Base-by-base conservation (phyloP, 2,329 filamentous ascomycete genomes). In the Aspergillus intermedius region DNA sequence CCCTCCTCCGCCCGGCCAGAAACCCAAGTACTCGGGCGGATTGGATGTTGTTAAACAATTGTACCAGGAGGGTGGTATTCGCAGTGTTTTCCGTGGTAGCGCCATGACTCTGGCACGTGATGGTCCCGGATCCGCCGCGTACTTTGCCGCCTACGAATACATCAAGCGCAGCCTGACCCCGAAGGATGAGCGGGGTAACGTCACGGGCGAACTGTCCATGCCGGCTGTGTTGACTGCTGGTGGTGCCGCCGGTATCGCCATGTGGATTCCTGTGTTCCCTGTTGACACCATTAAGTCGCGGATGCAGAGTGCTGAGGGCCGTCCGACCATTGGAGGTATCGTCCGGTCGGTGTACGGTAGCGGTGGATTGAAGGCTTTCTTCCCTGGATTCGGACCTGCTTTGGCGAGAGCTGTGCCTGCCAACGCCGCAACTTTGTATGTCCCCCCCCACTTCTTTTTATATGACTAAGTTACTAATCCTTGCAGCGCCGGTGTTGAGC, bases 251-350 rank as follows among this genome's bases (percentile, higher is more conserved):
- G 93, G 93, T 64, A 82, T 98, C 22, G 93, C 93, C 54, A 98
- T 98, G 93, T 98, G 93, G 93, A 93, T 96, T 58, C 91, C 93
- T 47, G 91, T 98, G 39, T 98, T 98, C 80, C 93, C 93, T 19
- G 80, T 98, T 55, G 93, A 98, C 65, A 98, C 93, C 0, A 84
- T 98, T 74, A 98, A 98, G 81, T 91, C 86, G 55, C 79, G 91
- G 34, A 74, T 98, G 66, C 93, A 98, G 78, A 95, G 88, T 40
- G 89, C 89, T 39, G 87, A 93, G 63, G 90, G 89, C 44, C 86
- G 86, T 58, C 84, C 90, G 44, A 88, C 86, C 0, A 82, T 98
- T 45, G 80, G 83, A 13, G 84, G 87, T 6, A 88, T 93, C 28
- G 81, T 98, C 45, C 79, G 81, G 55, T 82, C 89, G 47, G 76